Base-by-base conservation (phyloP, 148 eudicot species). In the Diospyros lotus region DNA sequence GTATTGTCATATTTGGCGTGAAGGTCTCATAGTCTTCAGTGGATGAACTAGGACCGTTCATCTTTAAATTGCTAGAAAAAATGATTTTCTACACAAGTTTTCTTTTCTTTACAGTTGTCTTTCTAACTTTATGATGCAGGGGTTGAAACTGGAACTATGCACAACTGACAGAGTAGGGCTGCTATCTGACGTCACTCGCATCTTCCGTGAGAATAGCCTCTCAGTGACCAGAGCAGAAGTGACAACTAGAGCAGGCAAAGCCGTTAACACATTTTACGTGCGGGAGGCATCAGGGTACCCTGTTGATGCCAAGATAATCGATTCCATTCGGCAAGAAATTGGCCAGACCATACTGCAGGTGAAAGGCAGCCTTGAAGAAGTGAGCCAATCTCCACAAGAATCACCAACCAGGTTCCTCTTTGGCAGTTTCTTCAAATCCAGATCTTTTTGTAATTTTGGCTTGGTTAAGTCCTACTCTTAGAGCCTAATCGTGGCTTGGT, bases 181-280 rank as follows among this genome's bases (percentile, higher is more conserved):
- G 38, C 80, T 92, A 15, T 89, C 98, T 2, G 86, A 91, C 18
- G 89, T 92, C 17, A 94, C 98, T 8, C 85, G 98, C 59, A 92
- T 94, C 54, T 92, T 92, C 76, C 87, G 97, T 18, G 98, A 94
- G 83, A 94, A 90, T 69, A 92, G 97, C 79, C 96, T 94, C 9
- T 75, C 85, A 1, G 97, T 94, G 42, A 86, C 89, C 6, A 85
- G 91, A 79, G 98, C 98, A 6, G 97, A 90, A 79, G 97, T 94
- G 71, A 62, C 96, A 7, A 94, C 97, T 1, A 64, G 86, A 77
- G 88, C 80, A 4, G 93, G 97, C 65, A 94, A 91, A 73, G 98
- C 98, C 1, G 78, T 88, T 0, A 91, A 94, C 75, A 92, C 90
- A 12, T 94, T 94, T 79, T 94, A 92, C 18, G 98, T 94, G 0